These are phyloP conservation scores for Sistotremastrum niveocremeum DNA, from an alignment of 768 basidiomycete species.

Conservation along the genomic window DNA sequence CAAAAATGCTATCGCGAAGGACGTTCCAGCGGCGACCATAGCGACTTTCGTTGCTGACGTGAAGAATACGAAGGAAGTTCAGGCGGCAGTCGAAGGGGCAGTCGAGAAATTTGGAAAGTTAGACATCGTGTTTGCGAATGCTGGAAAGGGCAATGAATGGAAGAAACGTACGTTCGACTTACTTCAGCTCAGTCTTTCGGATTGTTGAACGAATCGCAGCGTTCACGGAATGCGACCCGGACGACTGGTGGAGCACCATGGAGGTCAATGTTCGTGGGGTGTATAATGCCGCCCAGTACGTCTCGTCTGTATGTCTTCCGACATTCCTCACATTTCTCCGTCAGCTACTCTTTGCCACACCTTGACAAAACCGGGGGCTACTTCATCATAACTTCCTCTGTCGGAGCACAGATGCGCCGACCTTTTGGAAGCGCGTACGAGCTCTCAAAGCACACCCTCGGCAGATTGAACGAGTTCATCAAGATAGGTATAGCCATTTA, in stretches of 20 bases:
- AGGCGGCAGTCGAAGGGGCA: constrained; percentile 8
- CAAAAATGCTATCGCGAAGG: constrained; percentile 3
- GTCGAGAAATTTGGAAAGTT: constrained; percentile 10
- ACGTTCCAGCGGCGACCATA: constrained; percentile 1
- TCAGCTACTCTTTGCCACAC: background rate
- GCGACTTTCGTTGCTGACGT: constrained; percentile 8
- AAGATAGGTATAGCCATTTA: constrained; percentile 1
- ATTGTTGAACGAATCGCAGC: background rate
- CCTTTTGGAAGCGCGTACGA: constrained; percentile 3
- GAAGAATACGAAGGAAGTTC: constrained; percentile 5
- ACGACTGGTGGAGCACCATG: constrained; percentile 13
- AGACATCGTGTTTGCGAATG: constrained; percentile 11
- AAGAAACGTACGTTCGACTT: background rate
- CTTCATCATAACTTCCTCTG: no score
- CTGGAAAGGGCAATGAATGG: constrained; percentile 3
- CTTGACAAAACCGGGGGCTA: no score
- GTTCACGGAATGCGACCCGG: constrained; percentile 9
- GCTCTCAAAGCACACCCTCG: constrained; percentile 4
- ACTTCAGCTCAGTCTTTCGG: background rate
- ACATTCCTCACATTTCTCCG: background rate
- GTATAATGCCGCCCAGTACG: background rate
- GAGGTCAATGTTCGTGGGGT: constrained; percentile 13
- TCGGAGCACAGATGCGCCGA: background rate
- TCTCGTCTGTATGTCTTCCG: background rate
- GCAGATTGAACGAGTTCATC: constrained; percentile 3